Base-by-base conservation (phyloP, 2,329 filamentous ascomycete species). In the Exophiala dermatitidis region DNA sequence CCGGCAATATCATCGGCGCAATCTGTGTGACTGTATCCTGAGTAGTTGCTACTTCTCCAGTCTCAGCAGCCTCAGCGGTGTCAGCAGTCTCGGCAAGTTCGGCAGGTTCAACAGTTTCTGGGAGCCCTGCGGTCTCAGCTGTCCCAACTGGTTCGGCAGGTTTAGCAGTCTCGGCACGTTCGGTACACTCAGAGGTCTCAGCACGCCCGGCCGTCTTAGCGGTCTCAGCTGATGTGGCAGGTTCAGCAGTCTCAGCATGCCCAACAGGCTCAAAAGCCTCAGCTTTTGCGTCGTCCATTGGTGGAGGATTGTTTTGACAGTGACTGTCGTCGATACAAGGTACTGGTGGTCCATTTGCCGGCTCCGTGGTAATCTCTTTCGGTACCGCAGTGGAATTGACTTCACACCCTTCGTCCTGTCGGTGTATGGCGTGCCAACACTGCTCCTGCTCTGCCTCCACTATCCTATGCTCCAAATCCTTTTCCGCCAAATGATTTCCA, bases 1-100 rank as follows among this genome's bases (percentile, higher is more conserved):
- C 51, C 5, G 51, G 51, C 30, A 48, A 32, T 7, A 53, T 53
- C 32, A 45, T 49, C 4, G 51, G 40, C 19, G 40, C 51, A 12
- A 45, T 31, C 40, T 49, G 45, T 8, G 46, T 53, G 7, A 10
- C 46, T 43, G 42, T 51, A 8, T 28, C 32, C 10, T 41, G 29
- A 5, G 12, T 45, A 6, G 6, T 29, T 10, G 29, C 7, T 10
- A 4, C 29, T 7, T 36, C 33, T 36, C n/a, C 7, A 28, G 34
- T 4, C 9, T 26, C 19, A 19, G 19, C 19, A 19, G 19, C 19
- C 19, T 19, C 19, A 19, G 19, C 19, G 19, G 19, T 19, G 19
- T 19, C 19, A 19, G 19, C 19, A 19, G 19, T 19, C 19, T 19
- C 19, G 19, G 19, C 19, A 19, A 19, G 19, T 19, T 19, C 19